Conservation (phyloP, 805 yeast species). For the Suhomyces sp. region DNA sequence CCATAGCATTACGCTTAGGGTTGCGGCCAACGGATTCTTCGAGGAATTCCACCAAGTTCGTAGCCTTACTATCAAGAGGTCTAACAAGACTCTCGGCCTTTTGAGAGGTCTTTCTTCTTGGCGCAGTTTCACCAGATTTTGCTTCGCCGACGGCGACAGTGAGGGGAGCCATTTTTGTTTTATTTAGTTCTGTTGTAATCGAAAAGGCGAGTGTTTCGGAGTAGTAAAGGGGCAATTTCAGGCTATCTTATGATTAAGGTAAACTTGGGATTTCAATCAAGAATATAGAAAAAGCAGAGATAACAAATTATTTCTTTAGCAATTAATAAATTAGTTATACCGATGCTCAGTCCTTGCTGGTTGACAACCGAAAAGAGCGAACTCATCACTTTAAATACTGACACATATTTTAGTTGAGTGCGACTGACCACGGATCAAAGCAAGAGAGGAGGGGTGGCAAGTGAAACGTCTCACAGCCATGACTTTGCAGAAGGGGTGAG, state of each 20-base stretch:
- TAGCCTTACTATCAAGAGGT: slow-evolving; percentile 63
- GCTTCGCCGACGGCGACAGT: slow-evolving; percentile 70
- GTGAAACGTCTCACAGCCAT: background rate
- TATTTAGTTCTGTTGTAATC: background rate
- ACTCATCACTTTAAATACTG: background rate
- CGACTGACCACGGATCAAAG: slow-evolving; percentile 1
- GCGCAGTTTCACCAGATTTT: slow-evolving; percentile 75
- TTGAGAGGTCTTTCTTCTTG: slow-evolving; percentile 61
- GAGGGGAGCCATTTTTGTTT: slow-evolving; percentile 20
- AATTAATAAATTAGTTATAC: background rate
- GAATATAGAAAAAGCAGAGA: background rate
- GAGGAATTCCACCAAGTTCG: slow-evolving; percentile 68
- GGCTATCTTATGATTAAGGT: background rate
- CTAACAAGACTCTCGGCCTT: slow-evolving; percentile 50
- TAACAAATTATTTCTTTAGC: background rate
- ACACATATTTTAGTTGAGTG: background rate
- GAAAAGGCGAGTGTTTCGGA: background rate
- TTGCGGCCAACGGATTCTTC: slow-evolving; percentile 58
- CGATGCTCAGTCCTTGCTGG: background rate
- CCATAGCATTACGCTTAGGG: slow-evolving; percentile 58
- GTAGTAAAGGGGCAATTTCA: background rate
- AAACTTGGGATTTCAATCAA: background rate
- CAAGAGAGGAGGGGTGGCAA: slow-evolving; percentile 2
- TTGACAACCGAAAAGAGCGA: slow-evolving; percentile 3
- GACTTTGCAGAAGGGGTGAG: background rate